These are phyloP conservation scores for Houttuynia cordata DNA, from an alignment of 164 flowering plant species.

Conservation along the genomic window DNA sequence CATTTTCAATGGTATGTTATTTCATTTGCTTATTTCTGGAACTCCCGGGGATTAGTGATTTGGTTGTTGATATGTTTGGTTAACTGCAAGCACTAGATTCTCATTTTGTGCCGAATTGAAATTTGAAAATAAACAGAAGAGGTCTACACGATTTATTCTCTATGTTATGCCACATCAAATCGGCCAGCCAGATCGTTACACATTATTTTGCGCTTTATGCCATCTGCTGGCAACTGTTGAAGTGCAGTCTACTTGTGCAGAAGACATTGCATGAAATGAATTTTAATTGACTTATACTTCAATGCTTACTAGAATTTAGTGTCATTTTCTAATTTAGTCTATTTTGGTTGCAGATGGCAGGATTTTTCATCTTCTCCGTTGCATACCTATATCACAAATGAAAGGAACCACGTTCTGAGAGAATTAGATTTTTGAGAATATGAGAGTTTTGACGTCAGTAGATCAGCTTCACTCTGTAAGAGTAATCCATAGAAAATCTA, in stretches of 20 bases:
- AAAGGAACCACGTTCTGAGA: neutral
- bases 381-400: constrained; percentile 64
- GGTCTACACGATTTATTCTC: neutral
- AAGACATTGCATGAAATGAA: neutral
- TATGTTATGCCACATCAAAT: neutral
- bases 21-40: neutral
- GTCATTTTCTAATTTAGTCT: neutral
- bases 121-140: neutral
- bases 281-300: neutral
- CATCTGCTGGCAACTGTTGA: no score
- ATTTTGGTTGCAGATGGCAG: constrained; percentile 63
- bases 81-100: neutral
- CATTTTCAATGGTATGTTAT: constrained; percentile 79
- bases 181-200: neutral
- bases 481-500: no score
- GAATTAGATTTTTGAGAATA: no score
- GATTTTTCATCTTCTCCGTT: constrained; percentile 64
- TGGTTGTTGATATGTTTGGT: no score
- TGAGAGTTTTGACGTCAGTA: no score
- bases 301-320: no score
- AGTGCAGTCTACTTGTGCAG: no score
- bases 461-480: no score
- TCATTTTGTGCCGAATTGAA: neutral
- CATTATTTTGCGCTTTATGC: neutral
- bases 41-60: neutral